phyloP scores from a whole-genome alignment of 805 yeast genomes.

The Starmerella floris region DNA sequence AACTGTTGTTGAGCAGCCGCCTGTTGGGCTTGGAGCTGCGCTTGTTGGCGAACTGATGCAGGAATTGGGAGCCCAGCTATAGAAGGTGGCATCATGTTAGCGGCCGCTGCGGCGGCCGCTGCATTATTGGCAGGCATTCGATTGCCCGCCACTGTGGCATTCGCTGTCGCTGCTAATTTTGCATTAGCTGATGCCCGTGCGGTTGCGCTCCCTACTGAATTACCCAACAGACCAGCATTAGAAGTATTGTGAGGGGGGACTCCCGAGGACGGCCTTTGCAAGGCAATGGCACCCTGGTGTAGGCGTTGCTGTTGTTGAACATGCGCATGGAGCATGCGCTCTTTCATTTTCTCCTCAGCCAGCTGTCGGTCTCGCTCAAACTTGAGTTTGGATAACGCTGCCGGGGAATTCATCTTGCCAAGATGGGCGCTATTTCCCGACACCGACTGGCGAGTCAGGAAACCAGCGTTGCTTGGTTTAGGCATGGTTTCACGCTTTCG shows the following conservation, averaged over 20 bases:
- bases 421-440: background rate
- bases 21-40: slow-evolving; percentile 14
- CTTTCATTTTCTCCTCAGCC: slow-evolving; percentile 37
- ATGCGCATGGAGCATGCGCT: background rate
- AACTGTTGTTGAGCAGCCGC: background rate
- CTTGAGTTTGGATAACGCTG: slow-evolving; percentile 70
- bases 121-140: background rate
- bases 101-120: background rate
- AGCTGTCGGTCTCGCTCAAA: slow-evolving; percentile 74
- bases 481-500: slow-evolving; percentile 73
- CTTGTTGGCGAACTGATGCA: slow-evolving; percentile 15
- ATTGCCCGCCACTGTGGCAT: background rate
- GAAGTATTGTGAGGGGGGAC: background rate
- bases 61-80: slow-evolving; percentile 23
- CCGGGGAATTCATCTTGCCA: slow-evolving; percentile 39
- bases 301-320: background rate
- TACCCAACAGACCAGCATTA: background rate
- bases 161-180: background rate
- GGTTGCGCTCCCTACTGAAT: background rate
- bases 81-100: slow-evolving; percentile 12
- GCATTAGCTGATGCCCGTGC: background rate
- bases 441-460: slow-evolving; percentile 9
- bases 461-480: slow-evolving; percentile 33
- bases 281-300: background rate
- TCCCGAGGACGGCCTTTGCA: background rate